Evolutionary conservation across 768 basidiomycete species (phyloP), one percentile per base, ranked within the genome.

Genomic region (Rhizopogon vulgaris): DNA sequence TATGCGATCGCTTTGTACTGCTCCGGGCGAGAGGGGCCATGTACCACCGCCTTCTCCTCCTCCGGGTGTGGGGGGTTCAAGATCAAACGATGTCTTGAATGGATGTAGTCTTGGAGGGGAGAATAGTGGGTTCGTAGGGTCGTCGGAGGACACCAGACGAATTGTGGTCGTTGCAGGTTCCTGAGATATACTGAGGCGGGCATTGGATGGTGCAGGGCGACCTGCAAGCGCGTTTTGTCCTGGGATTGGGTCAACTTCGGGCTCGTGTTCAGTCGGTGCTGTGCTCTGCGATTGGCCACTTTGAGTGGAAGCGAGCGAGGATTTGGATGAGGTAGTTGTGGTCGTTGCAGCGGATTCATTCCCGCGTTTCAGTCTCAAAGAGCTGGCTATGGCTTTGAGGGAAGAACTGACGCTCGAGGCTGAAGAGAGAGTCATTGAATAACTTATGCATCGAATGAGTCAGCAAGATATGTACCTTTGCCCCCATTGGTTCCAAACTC

Each of bases 401-500:
- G 90, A 91, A 1, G 88, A 88, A 40, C 75, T 71, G 14, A 90
- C 79, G 14, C 74, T 79, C n/a, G 80, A 75, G 36, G 73, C 81
- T 85, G 64, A 55, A 55, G 45, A 34, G 22, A 38, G 14, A 24
- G 47, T 58, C 38, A 53, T 18, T 25, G 27, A 8, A 46, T 8
- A 22, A 18, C 30, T n/a, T 5, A 18, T 43, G 18, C 9, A 34
- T 28, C 22, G 43, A 51, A 2, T 15, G n/a, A 22, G 30, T 52
- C 39, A 15, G 42, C 48, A 38, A 10, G 36, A 15, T 18, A 70
- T 77, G 48, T 60, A 85, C 85, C 69, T 71, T 82, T 85, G n/a
- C 84, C 82, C n/a, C 67, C 63, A 38, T 72, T 77, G 3, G 81
- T 82, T 3, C 88, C 90, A 66, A 91, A 91, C 63, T 91, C 90